Conservation (phyloP, 2,329 filamentous ascomycete genomes). For the Trichoderma asperellum region DNA sequence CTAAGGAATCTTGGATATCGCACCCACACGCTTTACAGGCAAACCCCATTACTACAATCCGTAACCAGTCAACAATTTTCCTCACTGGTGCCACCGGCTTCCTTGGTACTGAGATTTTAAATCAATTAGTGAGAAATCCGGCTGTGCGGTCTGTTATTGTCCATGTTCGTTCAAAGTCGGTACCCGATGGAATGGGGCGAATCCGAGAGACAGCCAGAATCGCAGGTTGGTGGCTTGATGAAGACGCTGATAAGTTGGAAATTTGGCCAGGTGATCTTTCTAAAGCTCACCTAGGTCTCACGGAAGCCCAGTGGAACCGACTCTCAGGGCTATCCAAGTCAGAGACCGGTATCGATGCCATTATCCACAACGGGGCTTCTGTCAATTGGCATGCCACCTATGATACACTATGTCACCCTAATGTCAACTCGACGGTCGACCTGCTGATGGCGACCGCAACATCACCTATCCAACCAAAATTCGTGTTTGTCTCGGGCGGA, state of each 20-base stretch:
- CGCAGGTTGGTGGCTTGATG: slow-evolving; percentile 21
- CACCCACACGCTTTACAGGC: slow-evolving; percentile 1
- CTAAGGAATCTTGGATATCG: neutral
- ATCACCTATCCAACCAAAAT: slow-evolving; percentile 30
- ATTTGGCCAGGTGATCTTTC: slow-evolving; percentile 22
- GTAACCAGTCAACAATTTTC: slow-evolving; percentile 22
- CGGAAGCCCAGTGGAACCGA: neutral
- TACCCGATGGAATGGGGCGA: slow-evolving; percentile 10
- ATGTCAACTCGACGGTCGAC: slow-evolving; percentile 58
- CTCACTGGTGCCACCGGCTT: slow-evolving; percentile 25
- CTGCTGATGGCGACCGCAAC: slow-evolving; percentile 29
- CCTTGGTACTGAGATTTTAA: slow-evolving; percentile 27
- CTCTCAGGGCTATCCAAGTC: neutral
- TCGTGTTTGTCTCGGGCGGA: slow-evolving; percentile 37
- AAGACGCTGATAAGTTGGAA: slow-evolving; percentile 9
- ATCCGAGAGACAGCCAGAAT: slow-evolving; percentile 18
- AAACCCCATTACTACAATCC: slow-evolving; percentile 6
- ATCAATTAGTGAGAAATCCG: slow-evolving; percentile 5
- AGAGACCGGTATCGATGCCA: slow-evolving; percentile 53
- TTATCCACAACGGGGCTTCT: slow-evolving; percentile 80
- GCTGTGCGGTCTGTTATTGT: neutral
- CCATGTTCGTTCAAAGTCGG: slow-evolving; percentile 21
- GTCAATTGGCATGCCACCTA: slow-evolving; percentile 84
- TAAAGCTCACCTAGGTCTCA: slow-evolving; percentile 5
- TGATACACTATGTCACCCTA: slow-evolving; percentile 69